Conservation (phyloP, 441 rosid species). For the Pelargonium cotyledonis region DNA sequence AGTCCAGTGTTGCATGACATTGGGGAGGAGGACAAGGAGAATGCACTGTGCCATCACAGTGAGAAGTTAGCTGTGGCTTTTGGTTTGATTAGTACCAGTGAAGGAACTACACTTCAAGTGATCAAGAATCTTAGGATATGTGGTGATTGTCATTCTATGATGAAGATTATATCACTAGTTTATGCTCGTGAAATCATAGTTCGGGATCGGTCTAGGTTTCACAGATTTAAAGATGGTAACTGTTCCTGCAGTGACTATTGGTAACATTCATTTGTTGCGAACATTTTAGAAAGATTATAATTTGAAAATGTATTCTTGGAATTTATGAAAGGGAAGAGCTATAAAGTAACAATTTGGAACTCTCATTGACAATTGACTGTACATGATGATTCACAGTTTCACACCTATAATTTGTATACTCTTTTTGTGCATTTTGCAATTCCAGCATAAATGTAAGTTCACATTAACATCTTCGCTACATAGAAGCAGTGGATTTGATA, state of each 20-base stretch:
- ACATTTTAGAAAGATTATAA: neutral
- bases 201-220: slow-evolving; percentile 76
- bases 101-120: slow-evolving; percentile 54
- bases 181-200: slow-evolving; percentile 65
- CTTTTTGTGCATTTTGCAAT: too few species aligned
- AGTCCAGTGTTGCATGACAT: slow-evolving; percentile 72
- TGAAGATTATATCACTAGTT: slow-evolving; percentile 60
- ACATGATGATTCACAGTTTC: too few species aligned
- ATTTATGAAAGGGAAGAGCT: too few species aligned
- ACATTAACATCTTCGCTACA: too few species aligned
- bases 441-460: too few species aligned
- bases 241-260: slow-evolving; percentile 66
- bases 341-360: too few species aligned
- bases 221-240: slow-evolving; percentile 46
- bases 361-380: too few species aligned
- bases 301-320: too few species aligned
- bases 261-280: slow-evolving; percentile 27
- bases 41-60: slow-evolving; percentile 63
- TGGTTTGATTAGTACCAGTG: slow-evolving; percentile 48
- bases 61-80: slow-evolving; percentile 86
- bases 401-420: too few species aligned
- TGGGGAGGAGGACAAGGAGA: slow-evolving; percentile 84
- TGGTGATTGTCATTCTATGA: slow-evolving; percentile 72
- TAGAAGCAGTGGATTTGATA: too few species aligned
- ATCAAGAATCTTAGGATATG: slow-evolving; percentile 79